Evolutionary conservation across 257 asterid genomes (phyloP).

Genomic region (Primulina eburnea): DNA sequence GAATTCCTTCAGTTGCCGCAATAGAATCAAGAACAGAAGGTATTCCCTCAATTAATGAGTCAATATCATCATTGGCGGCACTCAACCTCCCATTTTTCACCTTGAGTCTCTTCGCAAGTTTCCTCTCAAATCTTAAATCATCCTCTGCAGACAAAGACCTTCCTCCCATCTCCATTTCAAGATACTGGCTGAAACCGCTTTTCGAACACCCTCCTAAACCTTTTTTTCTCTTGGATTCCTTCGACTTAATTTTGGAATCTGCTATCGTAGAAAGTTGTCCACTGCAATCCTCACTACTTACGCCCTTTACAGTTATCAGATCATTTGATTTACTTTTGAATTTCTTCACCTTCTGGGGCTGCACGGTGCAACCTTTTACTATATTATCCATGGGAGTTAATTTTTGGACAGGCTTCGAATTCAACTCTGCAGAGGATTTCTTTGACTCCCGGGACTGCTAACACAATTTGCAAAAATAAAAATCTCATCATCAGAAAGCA

Average conservation of each 20-base stretch:
- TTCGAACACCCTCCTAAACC: conserved; percentile 29
- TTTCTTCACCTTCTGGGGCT: conserved; percentile 23
- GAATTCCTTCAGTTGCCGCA: conserved; percentile 25
- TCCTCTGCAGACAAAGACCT: conserved; percentile 37
- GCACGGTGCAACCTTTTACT: conserved; percentile 9
- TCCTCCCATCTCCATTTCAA: conserved; percentile 56
- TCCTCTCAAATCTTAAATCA: conserved; percentile 61
- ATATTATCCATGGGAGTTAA: conserved; percentile 16
- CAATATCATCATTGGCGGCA: conserved; percentile 56
- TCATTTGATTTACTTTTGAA: conserved; percentile 14
- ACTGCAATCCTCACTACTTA: conserved; percentile 18
- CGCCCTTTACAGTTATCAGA: conserved; percentile 13
- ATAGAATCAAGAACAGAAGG: conserved; percentile 44
- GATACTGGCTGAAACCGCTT: conserved; percentile 47
- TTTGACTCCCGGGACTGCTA: conserved; percentile 35
- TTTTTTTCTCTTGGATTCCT: conserved; percentile 36
- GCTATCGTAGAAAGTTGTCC: conserved; percentile 7
- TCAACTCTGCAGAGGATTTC: conserved; percentile 20
- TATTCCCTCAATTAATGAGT: conserved; percentile 54
- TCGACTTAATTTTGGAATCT: conserved; percentile 24
- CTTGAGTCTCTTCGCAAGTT: conserved; percentile 79
- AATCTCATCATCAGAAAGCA: too few species aligned
- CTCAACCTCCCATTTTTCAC: conserved; percentile 59
- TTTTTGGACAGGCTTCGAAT: conserved; percentile 21
- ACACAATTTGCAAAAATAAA: too few species aligned